Evolutionary conservation across 78 protist genomes (phyloP).

Genomic region (Acrasis kona): DNA sequence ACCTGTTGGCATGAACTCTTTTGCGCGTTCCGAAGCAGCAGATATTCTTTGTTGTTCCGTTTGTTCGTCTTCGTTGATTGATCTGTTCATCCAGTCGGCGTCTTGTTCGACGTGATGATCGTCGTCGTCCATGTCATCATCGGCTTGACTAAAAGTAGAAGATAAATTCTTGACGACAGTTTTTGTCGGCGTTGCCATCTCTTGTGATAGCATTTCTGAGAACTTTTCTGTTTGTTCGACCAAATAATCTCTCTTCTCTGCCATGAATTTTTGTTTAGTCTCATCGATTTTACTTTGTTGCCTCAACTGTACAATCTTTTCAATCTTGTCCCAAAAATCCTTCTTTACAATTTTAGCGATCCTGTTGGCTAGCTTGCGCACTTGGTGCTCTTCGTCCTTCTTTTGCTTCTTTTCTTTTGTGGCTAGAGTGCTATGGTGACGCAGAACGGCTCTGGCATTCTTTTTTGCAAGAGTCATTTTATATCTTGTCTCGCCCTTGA

Average conservation of each 20-base stretch:
- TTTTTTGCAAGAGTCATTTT: constrained; percentile 30
- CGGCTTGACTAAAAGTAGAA: too few species aligned
- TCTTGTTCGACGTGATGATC: too few species aligned
- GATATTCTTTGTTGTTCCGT: constrained; percentile 16
- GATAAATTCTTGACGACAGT: too few species aligned
- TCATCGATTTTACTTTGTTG: neutral
- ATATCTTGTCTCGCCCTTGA: constrained; percentile 25
- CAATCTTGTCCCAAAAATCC: neutral
- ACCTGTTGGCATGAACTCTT: constrained; percentile 41
- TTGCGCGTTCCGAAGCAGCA: neutral
- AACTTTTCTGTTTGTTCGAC: constrained; percentile 56
- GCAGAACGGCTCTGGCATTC: constrained; percentile 1
- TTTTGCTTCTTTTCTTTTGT: neutral
- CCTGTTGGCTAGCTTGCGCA: neutral
- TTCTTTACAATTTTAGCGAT: neutral
- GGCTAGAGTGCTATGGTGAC: neutral
- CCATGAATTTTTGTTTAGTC: constrained; percentile 38
- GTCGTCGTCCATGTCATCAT: too few species aligned
- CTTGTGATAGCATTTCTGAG: constrained; percentile 8
- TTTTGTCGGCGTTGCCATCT: constrained; percentile 4
- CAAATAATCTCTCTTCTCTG: constrained; percentile 25
- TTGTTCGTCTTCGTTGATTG: neutral
- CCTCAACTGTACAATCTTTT: neutral
- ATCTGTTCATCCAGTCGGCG: neutral
- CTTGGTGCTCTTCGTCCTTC: neutral